Base-by-base conservation (phyloP, 2,329 filamentous ascomycete species). In the Aulographum hederae region DNA sequence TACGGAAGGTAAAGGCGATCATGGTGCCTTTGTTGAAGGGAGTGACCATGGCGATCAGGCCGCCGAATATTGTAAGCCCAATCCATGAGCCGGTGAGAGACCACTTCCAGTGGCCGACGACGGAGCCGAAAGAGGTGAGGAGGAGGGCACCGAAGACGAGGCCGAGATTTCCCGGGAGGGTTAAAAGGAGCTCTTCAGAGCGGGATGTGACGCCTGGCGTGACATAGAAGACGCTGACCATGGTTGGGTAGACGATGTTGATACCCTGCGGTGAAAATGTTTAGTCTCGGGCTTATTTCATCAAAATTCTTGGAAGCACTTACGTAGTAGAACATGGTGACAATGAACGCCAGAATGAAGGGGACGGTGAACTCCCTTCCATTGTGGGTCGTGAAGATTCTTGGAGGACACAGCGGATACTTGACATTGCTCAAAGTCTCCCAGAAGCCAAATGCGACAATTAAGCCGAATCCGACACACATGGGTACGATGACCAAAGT, bases 31-130 rank as follows among this genome's bases (percentile, higher is more conserved):
- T 57, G 30, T 55, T 51, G 17, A 47, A 38, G 0, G 58, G 56
- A 2, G 46, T 57, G 2, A 46, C 55, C 4, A 60, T 38, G 1
- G 51, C 57, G 20, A 61, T 35, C 15, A 61, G 38, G 1, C 47
- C 50, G 2, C 56, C 58, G 32, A 58, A 61, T 3, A 61, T 34
- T 5, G 59, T 54, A 57, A 61, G 61, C 18, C 60, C 37, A 23
- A 52, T 48, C 5, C 54, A 46, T 1, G 53, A 53, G 1, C 42
- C 54, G 0, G 48, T 57, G 26, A 60, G 41, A 18, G 55, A 53
- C 55, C 55, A 59, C 18, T 57, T 46, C 56, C 57, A 61, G 37
- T 54, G 45, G 6, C 48, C 46, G 29, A 62, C 49, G 35, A 41
- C 47, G 18, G 46, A 44, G 5, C 59, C 58, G 18, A 60, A 48